Evolutionary conservation across 1,284 basidiomycete genomes (phyloP).

Genomic region (Ganoderma multipileum): DNA sequence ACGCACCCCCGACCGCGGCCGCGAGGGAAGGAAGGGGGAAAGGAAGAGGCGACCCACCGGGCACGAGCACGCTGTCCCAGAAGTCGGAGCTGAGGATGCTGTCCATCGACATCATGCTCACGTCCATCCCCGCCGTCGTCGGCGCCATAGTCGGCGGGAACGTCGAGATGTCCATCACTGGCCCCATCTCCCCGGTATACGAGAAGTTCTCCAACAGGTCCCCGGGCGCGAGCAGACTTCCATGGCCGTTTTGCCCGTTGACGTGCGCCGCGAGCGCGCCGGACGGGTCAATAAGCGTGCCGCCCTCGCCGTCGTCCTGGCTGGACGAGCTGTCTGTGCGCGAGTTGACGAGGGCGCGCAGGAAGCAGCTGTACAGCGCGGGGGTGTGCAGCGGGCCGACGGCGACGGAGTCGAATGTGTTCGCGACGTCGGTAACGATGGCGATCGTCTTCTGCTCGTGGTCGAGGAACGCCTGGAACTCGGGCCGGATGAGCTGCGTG

Average conservation of each 20-base stretch:
- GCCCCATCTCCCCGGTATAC: slow-evolving; percentile 81
- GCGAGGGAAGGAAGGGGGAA: neutral
- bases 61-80: slow-evolving; percentile 86
- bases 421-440: slow-evolving; percentile 84
- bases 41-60: slow-evolving; percentile 58
- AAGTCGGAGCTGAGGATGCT: slow-evolving; percentile 78
- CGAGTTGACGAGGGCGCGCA: slow-evolving; percentile 78
- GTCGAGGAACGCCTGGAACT: slow-evolving; percentile 80
- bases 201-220: slow-evolving; percentile 57
- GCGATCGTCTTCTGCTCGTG: slow-evolving; percentile 74
- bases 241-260: slow-evolving; percentile 5
- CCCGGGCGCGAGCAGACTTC: neutral
- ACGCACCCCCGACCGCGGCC: too few species aligned
- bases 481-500: slow-evolving; percentile 76
- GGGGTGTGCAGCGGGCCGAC: slow-evolving; percentile 83
- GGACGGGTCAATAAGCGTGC: neutral
- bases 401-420: slow-evolving; percentile 77
- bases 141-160: slow-evolving; percentile 85
- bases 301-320: neutral
- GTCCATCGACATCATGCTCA: slow-evolving; percentile 75
- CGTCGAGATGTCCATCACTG: slow-evolving; percentile 76
- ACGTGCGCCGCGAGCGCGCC: slow-evolving; percentile 9
- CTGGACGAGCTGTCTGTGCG: slow-evolving; percentile 50
- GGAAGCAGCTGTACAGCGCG: slow-evolving; percentile 85
- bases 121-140: slow-evolving; percentile 52